Evolutionary conservation across 2,329 filamentous ascomycete genomes (phyloP).

Genomic region (Fusarium caatingaense): DNA sequence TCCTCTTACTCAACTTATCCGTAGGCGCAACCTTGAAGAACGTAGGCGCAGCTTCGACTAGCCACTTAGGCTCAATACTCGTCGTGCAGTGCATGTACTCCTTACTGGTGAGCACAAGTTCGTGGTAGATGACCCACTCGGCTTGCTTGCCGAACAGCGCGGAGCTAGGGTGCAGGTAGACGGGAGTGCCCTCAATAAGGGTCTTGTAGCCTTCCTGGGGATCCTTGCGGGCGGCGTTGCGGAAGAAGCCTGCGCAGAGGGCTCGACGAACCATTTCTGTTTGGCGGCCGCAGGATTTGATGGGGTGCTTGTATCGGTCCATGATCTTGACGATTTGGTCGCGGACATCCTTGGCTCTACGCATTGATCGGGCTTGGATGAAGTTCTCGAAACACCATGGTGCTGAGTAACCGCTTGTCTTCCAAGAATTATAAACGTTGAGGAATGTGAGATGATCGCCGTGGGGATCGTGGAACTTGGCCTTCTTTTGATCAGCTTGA

Average conservation of each 20-base stretch:
- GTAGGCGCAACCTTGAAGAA: conserved; percentile 98
- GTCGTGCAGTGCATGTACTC: conserved; percentile 99
- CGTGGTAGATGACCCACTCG: conserved; percentile 96
- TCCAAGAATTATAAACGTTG: conserved; percentile 99
- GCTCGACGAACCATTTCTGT: conserved; percentile 90
- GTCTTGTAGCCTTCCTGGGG: conserved; percentile 98
- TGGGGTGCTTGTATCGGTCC: conserved; percentile 85
- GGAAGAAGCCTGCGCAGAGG: conserved; percentile 93
- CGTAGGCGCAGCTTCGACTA: conserved; percentile 96
- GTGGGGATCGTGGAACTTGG: conserved; percentile 95
- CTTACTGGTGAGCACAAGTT: conserved; percentile 90
- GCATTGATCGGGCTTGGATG: conserved; percentile 91
- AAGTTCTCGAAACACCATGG: conserved; percentile 99
- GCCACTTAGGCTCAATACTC: conserved; percentile 90
- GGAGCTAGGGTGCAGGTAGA: conserved; percentile 92
- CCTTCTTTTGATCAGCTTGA: conserved; percentile 96
- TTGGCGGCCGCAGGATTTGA: conserved; percentile 87
- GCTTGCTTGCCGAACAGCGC: conserved; percentile 95
- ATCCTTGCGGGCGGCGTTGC: conserved; percentile 93
- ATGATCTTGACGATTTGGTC: conserved; percentile 95
- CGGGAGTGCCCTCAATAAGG: conserved; percentile 91
- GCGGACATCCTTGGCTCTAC: conserved; percentile 89
- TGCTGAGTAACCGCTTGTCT: conserved; percentile 80
- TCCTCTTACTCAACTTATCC: conserved; percentile 87
- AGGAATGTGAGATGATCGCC: conserved; percentile 95